Conservation (phyloP, 805 yeast species). For the Sungouiozyma intestinalis region DNA sequence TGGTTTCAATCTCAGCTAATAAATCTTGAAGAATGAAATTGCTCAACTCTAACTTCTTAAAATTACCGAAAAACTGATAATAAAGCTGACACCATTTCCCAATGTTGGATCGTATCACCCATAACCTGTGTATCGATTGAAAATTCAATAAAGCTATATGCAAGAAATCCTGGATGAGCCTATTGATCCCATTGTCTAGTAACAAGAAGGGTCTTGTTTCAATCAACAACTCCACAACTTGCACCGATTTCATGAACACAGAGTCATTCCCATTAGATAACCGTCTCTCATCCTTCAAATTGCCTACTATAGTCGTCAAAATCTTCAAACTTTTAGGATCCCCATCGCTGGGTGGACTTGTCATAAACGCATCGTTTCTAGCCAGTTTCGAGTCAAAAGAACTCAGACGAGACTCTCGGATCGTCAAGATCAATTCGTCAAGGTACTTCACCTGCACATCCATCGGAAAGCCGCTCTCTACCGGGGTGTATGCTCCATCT, state of each 20-base stretch:
- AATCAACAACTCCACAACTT: slow-evolving; percentile 21
- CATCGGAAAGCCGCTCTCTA: slow-evolving; percentile 6
- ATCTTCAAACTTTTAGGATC: slow-evolving; percentile 16
- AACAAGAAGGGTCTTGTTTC: slow-evolving; percentile 15
- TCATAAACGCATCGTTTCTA: neutral
- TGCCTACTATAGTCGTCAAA: slow-evolving; percentile 12
- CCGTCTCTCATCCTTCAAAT: slow-evolving; percentile 9
- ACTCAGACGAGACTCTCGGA: slow-evolving; percentile 10
- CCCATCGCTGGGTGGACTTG: slow-evolving; percentile 3
- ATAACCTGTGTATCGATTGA: slow-evolving; percentile 11
- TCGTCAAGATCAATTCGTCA: slow-evolving; percentile 23
- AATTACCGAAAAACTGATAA: slow-evolving; percentile 8
- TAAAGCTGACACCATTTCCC: slow-evolving; percentile 17
- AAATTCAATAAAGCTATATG: slow-evolving; percentile 11
- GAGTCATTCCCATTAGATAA: slow-evolving; percentile 10
- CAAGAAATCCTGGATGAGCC: slow-evolving; percentile 11
- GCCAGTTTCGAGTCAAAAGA: neutral
- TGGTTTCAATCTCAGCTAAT: slow-evolving; percentile 11
- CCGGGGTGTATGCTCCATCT: neutral
- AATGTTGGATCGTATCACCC: slow-evolving; percentile 21
- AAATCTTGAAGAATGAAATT: slow-evolving; percentile 2
- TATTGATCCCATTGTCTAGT: slow-evolving; percentile 9
- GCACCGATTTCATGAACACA: slow-evolving; percentile 20
- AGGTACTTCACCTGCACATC: slow-evolving; percentile 22
- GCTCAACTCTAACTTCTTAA: slow-evolving; percentile 7